A percentile compares a stretch with the other conserved stretches of the same genome.
Conservation (phyloP, 768 basidiomycete species). For the Crassisporium funariophilum region DNA sequence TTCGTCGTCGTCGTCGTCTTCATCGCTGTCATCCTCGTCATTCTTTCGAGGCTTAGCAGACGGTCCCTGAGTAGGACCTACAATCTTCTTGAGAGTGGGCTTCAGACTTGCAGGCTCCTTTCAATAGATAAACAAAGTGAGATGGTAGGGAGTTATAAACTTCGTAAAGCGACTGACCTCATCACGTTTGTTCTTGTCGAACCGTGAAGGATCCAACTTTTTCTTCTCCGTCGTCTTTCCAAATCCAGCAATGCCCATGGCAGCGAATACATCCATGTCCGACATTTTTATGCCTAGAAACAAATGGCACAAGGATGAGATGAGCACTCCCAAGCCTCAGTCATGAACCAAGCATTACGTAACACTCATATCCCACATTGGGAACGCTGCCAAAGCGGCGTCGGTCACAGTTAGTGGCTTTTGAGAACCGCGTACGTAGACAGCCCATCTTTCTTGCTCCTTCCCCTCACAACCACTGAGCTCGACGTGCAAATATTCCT, state of each 20-base stretch:
- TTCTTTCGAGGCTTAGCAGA: conserved; percentile 6
- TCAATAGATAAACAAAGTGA: background rate
- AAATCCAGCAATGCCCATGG: conserved; percentile 85
- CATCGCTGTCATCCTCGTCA: conserved; percentile 14
- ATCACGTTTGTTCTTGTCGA: conserved; percentile 73
- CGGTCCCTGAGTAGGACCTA: conserved; percentile 21
- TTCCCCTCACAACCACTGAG: conserved; percentile 2
- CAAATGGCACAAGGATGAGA: too few species aligned
- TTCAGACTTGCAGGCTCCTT: conserved; percentile 1
- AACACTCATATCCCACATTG: too few species aligned
- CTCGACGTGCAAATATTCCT: too few species aligned
- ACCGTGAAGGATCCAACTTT: conserved; percentile 72
- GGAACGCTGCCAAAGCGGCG: too few species aligned
- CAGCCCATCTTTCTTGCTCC: background rate
- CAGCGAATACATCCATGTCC: conserved; percentile 71
- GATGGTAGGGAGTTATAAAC: conserved; percentile 5
- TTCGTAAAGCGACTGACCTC: conserved; percentile 31
- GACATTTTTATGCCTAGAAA: too few species aligned
- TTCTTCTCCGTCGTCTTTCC: conserved; percentile 73
- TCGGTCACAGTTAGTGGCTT: too few species aligned
- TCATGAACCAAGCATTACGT: too few species aligned
- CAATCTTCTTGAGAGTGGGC: conserved; percentile 6
- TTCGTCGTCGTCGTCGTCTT: conserved; percentile 27
- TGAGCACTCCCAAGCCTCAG: background rate
- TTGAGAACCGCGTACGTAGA: too few species aligned